These are phyloP conservation scores for Spergularia marina DNA, from an alignment of 148 eudicot species.

Conservation along the genomic window DNA sequence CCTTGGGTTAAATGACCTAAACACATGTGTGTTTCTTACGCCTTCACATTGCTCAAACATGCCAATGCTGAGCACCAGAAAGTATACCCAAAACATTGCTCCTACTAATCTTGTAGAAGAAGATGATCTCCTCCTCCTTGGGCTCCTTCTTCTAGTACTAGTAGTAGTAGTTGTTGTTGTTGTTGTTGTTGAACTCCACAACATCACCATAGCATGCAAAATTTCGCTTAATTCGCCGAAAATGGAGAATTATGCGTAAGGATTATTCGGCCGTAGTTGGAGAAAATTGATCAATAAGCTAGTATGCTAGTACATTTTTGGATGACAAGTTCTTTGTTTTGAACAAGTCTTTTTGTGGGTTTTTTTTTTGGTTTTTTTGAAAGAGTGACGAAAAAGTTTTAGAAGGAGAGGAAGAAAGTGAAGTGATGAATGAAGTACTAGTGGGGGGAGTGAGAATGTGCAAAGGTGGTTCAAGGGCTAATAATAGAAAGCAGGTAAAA, in stretches of 20 bases:
- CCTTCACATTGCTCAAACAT: conserved; percentile 38
- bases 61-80: conserved; percentile 27
- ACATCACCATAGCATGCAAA: conserved; percentile 18
- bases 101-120: not conserved
- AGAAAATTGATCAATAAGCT: no score
- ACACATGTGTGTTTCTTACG: conserved; percentile 38
- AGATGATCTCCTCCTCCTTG: not conserved
- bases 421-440: no score
- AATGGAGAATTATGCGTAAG: no score
- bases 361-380: not conserved
- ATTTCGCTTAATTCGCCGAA: no score
- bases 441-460: not conserved
- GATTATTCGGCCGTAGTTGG: no score
- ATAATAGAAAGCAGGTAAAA: conserved; percentile 9
- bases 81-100: conserved; percentile 4
- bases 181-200: not conserved
- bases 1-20: conserved; percentile 34
- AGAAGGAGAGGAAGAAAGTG: not conserved
- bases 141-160: no score
- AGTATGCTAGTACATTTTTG: not conserved
- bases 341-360: conserved; percentile 15
- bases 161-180: not conserved
- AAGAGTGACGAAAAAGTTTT: conserved; percentile 22
- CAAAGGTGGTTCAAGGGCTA: not conserved
- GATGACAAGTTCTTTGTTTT: not conserved